Conservation (phyloP, 2,329 filamentous ascomycete species). For the Ceratocystis alfenasii region DNA sequence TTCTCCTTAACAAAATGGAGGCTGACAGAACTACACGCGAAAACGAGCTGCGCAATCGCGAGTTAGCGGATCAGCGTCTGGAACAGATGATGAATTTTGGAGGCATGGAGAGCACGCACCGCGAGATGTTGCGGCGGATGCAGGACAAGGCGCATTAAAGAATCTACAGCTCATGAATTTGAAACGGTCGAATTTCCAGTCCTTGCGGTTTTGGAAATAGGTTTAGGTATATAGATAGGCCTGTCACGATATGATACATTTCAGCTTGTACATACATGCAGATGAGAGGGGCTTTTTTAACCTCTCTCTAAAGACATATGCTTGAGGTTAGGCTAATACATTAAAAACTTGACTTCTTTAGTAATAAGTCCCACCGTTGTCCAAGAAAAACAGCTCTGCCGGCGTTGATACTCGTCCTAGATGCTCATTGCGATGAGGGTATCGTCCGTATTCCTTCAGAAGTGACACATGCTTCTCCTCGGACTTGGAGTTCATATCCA, state of each 20-base stretch:
- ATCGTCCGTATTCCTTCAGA: constrained; percentile 43
- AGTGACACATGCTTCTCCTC: constrained; percentile 39
- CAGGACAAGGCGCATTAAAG: constrained; percentile 35
- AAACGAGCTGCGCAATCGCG: constrained; percentile 44
- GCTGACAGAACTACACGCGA: constrained; percentile 50
- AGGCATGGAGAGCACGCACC: constrained; percentile 62
- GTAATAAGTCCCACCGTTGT: constrained; percentile 30
- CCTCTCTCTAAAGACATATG: neutral
- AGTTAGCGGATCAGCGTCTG: constrained; percentile 50
- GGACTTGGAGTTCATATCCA: constrained; percentile 12
- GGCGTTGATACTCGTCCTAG: constrained; percentile 38
- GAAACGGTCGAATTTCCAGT: neutral
- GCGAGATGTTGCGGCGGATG: constrained; percentile 69
- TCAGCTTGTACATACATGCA: neutral
- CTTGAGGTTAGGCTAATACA: neutral
- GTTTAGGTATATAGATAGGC: neutral
- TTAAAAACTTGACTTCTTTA: neutral
- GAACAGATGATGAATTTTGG: constrained; percentile 66
- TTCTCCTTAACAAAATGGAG: constrained; percentile 50
- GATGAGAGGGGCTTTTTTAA: neutral
- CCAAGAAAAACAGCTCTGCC: constrained; percentile 41
- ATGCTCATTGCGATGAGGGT: constrained; percentile 45
- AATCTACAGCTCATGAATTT: neutral
- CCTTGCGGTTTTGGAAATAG: neutral
- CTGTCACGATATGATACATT: constrained; percentile 4